Percentiles rank a stretch among this genome's conserved stretches.
These are phyloP conservation scores for Termitomyces heimii DNA, from an alignment of 768 basidiomycete genomes.

Conservation along the genomic window DNA sequence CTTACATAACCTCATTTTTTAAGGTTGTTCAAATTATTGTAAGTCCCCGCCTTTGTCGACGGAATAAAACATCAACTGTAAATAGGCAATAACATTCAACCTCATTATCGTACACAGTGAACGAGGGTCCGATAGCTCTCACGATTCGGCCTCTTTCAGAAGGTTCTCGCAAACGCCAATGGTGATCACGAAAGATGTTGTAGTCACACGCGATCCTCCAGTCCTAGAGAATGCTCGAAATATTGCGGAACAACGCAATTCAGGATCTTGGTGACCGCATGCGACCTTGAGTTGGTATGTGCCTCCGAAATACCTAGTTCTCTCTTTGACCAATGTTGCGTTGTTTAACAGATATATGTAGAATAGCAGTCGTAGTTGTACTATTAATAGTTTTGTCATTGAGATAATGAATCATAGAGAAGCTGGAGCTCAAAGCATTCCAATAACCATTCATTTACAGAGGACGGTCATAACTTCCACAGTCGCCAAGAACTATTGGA, in stretches of 20 bases:
- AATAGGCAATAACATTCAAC: constrained; percentile 10
- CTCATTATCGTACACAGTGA: constrained; percentile 7
- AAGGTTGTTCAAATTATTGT: constrained; percentile 11
- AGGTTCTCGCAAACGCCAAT: constrained; percentile 1
- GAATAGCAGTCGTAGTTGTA: neutral
- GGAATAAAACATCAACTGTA: neutral
- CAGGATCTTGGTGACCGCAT: neutral
- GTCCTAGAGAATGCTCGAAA: neutral
- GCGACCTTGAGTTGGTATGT: neutral
- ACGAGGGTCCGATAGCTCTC: neutral
- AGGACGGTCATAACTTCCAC: neutral
- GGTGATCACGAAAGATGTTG: constrained; percentile 10
- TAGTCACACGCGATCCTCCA: constrained; percentile 4
- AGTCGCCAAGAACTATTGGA: neutral
- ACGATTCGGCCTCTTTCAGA: neutral
- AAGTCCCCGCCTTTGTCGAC: neutral
- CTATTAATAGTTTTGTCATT: too few species aligned
- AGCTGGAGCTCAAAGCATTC: neutral
- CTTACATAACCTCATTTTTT: neutral
- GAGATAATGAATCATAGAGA: neutral
- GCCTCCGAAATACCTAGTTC: neutral
- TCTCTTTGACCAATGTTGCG: neutral
- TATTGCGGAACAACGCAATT: neutral
- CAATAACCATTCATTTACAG: neutral
- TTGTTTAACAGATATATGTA: neutral